Evolutionary conservation across 2,329 filamentous ascomycete species (phyloP).

Genomic region (Diaporthe destruens): DNA sequence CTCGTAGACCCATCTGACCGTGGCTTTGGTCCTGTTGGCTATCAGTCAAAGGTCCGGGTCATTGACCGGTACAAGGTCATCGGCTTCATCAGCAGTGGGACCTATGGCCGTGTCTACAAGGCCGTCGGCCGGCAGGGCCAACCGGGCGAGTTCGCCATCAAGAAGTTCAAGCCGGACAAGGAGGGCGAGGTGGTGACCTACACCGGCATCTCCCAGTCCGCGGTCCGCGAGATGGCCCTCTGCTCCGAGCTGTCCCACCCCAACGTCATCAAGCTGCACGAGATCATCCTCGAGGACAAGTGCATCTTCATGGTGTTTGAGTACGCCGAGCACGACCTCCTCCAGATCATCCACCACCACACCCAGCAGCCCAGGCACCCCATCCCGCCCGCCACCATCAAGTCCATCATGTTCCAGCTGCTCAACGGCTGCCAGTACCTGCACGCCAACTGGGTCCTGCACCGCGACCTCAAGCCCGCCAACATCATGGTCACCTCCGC

Average conservation of each 20-base stretch:
- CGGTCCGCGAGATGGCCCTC: constrained; percentile 96
- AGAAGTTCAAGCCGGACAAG: constrained; percentile 99
- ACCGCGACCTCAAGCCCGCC: constrained; percentile 83
- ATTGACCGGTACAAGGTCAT: constrained; percentile 96
- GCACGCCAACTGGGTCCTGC: constrained; percentile 96
- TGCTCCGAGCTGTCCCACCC: constrained; percentile 91
- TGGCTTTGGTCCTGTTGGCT: constrained; percentile 59
- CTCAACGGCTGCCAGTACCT: constrained; percentile 95
- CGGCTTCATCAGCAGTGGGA: constrained; percentile 97
- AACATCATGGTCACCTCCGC: constrained; percentile 98
- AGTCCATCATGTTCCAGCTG: constrained; percentile 95
- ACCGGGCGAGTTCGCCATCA: constrained; percentile 93
- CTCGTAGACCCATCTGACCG: constrained; percentile 66
- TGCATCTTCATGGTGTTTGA: constrained; percentile 99
- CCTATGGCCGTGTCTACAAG: constrained; percentile 98
- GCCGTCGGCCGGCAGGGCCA: constrained; percentile 81
- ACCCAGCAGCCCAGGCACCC: constrained; percentile 88
- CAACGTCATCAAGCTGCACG: constrained; percentile 90
- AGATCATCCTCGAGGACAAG: constrained; percentile 98
- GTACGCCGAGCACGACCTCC: constrained; percentile 95
- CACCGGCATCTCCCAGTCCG: constrained; percentile 97
- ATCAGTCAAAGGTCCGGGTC: constrained; percentile 86
- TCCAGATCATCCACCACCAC: constrained; percentile 99
- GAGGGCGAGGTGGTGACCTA: constrained; percentile 95
- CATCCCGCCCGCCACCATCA: constrained; percentile 89